phyloP scores from a whole-genome alignment of 202 grass and related monocot genomes.

The Zizania palustris region DNA sequence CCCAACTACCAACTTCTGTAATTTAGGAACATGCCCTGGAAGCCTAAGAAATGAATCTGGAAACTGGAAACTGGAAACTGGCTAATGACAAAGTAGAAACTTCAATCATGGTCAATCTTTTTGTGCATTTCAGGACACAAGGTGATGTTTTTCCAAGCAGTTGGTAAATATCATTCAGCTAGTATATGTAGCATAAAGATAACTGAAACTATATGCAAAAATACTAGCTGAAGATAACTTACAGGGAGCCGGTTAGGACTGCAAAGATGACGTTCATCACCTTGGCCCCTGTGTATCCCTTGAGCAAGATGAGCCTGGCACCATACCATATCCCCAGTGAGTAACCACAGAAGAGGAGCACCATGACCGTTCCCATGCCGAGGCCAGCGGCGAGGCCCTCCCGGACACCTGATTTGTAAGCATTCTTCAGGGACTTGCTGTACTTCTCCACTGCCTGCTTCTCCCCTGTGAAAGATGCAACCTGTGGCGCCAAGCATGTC shows the following conservation, averaged over 20 bases:
- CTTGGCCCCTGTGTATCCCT: constrained; percentile 78
- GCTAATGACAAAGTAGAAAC: neutral
- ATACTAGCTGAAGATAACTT: constrained; percentile 40
- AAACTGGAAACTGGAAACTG: neutral
- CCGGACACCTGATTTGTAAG: constrained; percentile 79
- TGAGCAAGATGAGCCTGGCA: constrained; percentile 84
- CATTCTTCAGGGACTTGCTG: constrained; percentile 64
- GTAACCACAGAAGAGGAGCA: constrained; percentile 90
- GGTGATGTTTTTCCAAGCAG: neutral
- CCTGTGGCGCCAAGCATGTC: constrained; percentile 42
- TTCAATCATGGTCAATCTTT: neutral
- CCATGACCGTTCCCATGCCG: constrained; percentile 90
- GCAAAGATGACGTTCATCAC: constrained; percentile 99
- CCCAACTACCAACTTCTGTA: constrained; percentile 9
- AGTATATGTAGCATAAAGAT: neutral
- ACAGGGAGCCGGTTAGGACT: constrained; percentile 93
- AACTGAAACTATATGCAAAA: neutral
- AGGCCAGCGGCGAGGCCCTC: constrained; percentile 83
- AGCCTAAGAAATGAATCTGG: constrained; percentile 13
- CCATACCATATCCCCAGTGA: constrained; percentile 96
- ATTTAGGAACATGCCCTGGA: constrained; percentile 7
- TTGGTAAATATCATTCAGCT: neutral
- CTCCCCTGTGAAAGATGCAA: constrained; percentile 98
- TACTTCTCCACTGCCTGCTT: constrained; percentile 86
- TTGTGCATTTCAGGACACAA: neutral